These are phyloP conservation scores for Sclerotinia borealis DNA, from an alignment of 2,329 filamentous ascomycete species.

Conservation along the genomic window DNA sequence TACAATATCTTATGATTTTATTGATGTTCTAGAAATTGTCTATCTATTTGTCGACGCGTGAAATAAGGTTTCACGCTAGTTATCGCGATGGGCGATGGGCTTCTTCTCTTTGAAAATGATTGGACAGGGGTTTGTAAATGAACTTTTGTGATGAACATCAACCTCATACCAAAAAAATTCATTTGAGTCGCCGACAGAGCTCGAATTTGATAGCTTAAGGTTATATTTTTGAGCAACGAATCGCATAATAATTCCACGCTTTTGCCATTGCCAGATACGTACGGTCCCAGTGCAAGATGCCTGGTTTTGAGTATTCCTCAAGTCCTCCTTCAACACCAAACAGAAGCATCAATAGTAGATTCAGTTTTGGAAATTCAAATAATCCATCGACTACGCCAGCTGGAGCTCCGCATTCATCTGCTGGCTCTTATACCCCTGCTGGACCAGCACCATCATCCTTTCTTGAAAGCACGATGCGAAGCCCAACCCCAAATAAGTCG, in stretches of 20 bases:
- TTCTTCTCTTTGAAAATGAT: slow-evolving; percentile 11
- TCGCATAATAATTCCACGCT: neutral
- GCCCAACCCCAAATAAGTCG: slow-evolving; percentile 26
- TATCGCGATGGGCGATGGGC: slow-evolving; percentile 12
- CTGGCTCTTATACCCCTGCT: slow-evolving; percentile 49
- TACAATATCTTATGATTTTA: neutral
- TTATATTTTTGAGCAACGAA: neutral
- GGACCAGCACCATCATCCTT: slow-evolving; percentile 46
- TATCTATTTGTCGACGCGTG: slow-evolving; percentile 11
- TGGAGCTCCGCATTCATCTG: slow-evolving; percentile 47
- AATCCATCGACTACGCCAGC: slow-evolving; percentile 51
- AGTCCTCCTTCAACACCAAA: slow-evolving; percentile 34
- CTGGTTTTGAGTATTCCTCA: slow-evolving; percentile 27
- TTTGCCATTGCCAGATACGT: neutral
- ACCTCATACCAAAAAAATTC: neutral
- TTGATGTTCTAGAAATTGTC: slow-evolving; percentile 1
- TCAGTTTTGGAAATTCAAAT: slow-evolving; percentile 29
- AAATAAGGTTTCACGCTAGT: slow-evolving; percentile 9
- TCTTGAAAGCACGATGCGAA: slow-evolving; percentile 46
- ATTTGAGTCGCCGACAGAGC: neutral
- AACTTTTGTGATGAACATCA: slow-evolving; percentile 2
- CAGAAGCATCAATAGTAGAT: slow-evolving; percentile 24
- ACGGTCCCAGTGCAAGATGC: slow-evolving; percentile 17
- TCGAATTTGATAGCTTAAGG: neutral
- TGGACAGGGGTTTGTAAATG: slow-evolving; percentile 7